Evolutionary conservation across 2,329 filamentous ascomycete species (phyloP).

Genomic region (Fusarium chlamydosporum): DNA sequence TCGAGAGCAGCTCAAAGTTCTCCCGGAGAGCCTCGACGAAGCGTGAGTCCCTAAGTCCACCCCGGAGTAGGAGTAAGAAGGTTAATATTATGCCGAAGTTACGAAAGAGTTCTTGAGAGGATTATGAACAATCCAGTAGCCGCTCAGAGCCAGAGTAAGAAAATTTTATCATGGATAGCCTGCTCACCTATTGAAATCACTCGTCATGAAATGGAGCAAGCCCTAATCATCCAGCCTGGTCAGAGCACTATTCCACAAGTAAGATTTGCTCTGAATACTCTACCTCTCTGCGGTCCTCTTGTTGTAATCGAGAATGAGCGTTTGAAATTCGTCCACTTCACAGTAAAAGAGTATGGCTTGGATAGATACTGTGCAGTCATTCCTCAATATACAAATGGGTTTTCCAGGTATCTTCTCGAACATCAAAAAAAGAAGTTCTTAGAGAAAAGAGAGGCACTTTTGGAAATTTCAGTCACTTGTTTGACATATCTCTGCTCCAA

Average conservation of each 20-base stretch:
- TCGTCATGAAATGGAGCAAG: background rate
- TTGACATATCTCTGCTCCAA: background rate
- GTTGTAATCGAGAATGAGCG: background rate
- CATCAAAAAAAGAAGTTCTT: background rate
- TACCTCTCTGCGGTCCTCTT: background rate
- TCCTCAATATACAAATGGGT: accelerated
- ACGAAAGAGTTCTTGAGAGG: background rate
- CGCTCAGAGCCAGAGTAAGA: background rate
- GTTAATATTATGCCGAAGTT: background rate
- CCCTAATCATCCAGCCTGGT: background rate
- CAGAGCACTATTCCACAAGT: background rate
- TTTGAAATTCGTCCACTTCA: background rate
- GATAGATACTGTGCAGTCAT: background rate
- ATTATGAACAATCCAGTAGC: accelerated
- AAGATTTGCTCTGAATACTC: accelerated
- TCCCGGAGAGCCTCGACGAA: background rate
- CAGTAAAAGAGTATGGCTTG: background rate
- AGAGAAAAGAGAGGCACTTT: accelerated
- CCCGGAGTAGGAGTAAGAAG: accelerated
- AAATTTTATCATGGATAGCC: background rate
- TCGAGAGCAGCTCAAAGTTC: background rate
- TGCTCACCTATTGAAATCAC: background rate
- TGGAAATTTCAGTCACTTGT: background rate
- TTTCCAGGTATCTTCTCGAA: background rate
- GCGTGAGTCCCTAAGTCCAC: background rate